Evolutionary conservation across 192 early-diverging fungal genomes (phyloP).

Genomic region (Rhizophlyctis rosea): DNA sequence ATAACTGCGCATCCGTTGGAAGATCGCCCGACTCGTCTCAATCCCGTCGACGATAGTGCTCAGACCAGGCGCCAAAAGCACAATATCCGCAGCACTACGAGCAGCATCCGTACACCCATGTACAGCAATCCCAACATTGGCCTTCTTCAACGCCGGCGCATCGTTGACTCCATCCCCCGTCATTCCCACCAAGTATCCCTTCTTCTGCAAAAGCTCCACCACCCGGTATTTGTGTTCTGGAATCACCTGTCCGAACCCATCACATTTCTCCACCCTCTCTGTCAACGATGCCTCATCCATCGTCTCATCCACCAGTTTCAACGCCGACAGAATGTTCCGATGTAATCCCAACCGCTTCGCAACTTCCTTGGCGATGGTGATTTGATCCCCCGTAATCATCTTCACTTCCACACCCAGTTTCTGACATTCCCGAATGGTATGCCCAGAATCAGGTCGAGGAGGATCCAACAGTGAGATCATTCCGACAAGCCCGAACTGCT

Average conservation of each 20-base stretch:
- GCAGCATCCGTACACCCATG: slow-evolving; percentile 95
- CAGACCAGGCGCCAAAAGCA: slow-evolving; percentile 82
- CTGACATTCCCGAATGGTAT: slow-evolving; percentile 78
- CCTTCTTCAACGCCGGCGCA: slow-evolving; percentile 96
- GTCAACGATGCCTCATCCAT: slow-evolving; percentile 77
- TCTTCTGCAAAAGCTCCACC: slow-evolving; percentile 88
- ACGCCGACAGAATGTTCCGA: slow-evolving; percentile 82
- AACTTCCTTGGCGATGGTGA: slow-evolving; percentile 91
- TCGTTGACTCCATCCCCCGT: slow-evolving; percentile 94
- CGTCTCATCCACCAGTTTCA: slow-evolving; percentile 68
- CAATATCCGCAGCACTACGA: slow-evolving; percentile 92
- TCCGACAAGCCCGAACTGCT: slow-evolving; percentile 60
- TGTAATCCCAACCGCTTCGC: slow-evolving; percentile 86
- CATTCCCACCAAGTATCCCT: slow-evolving; percentile 90
- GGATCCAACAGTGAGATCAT: too few relatives aligned
- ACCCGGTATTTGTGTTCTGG: slow-evolving; percentile 97
- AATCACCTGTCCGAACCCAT: slow-evolving; percentile 95
- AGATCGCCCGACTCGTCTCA: slow-evolving; percentile 85
- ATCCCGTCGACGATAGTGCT: slow-evolving; percentile 93
- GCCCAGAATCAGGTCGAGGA: slow-evolving; percentile 87
- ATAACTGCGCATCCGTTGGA: slow-evolving; percentile 93
- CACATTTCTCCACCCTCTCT: slow-evolving; percentile 76
- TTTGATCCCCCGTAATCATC: slow-evolving; percentile 97
- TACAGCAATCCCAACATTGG: slow-evolving; percentile 96
- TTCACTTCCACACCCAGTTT: slow-evolving; percentile 76